Conservation (phyloP, 2,329 filamentous ascomycete genomes). For the Diplocarpon rosae region DNA sequence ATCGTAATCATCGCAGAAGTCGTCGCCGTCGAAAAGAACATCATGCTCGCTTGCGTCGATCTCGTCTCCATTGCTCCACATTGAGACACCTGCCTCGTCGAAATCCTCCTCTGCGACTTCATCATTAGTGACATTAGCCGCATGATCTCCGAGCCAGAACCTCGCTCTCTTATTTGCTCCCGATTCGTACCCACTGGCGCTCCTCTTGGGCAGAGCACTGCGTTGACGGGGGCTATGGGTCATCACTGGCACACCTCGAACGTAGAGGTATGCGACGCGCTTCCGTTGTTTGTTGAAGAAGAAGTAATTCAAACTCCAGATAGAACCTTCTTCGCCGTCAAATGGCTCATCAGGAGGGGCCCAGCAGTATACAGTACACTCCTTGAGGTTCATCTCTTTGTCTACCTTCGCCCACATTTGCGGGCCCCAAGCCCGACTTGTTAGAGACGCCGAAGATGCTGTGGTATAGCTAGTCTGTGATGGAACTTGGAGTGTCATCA, state of each 20-base stretch:
- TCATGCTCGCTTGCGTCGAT: conserved; percentile 34
- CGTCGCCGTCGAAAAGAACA: conserved; percentile 38
- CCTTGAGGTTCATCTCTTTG: conserved; percentile 83
- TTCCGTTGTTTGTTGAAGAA: conserved; percentile 93
- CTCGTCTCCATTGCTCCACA: conserved; percentile 34
- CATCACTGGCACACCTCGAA: conserved; percentile 75
- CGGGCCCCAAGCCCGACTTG: conserved; percentile 64
- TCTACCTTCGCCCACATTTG: conserved; percentile 88
- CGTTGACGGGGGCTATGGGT: conserved; percentile 46
- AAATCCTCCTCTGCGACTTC: conserved; percentile 32
- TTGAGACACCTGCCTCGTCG: conserved; percentile 24
- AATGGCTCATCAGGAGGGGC: conserved; percentile 83
- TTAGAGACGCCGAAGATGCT: conserved; percentile 32
- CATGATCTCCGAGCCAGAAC: conserved; percentile 74
- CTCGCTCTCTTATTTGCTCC: conserved; percentile 70
- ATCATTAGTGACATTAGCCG: conserved; percentile 32
- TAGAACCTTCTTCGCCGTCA: conserved; percentile 80
- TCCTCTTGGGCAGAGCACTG: conserved; percentile 25
- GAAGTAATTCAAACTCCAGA: conserved; percentile 95
- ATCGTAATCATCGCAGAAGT: conserved; percentile 30
- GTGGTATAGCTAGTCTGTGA: conserved; percentile 29
- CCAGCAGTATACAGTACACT: conserved; percentile 86
- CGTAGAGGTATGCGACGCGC: conserved; percentile 86
- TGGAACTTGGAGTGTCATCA: conserved; percentile 28
- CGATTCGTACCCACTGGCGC: conserved; percentile 28